phyloP scores from a whole-genome alignment of 805 yeast genomes.

The Candida yuanshanica region DNA sequence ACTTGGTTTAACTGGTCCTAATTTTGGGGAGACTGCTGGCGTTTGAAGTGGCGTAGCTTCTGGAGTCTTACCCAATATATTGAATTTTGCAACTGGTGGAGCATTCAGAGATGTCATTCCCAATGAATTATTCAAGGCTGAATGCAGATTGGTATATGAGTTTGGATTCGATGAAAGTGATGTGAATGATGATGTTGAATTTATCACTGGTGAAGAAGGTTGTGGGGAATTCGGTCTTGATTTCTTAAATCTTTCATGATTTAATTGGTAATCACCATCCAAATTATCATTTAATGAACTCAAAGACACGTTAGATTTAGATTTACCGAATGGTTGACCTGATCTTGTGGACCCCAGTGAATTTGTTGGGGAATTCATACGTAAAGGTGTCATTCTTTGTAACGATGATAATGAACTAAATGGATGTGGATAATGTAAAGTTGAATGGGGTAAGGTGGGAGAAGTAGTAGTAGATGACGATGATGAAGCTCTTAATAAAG shows the following conservation, averaged over 20 bases:
- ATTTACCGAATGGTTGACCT: constrained; percentile 17
- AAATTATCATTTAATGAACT: constrained; percentile 29
- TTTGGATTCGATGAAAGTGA: constrained; percentile 13
- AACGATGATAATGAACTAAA: constrained; percentile 41
- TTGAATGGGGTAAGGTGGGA: constrained; percentile 16
- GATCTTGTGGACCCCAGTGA: constrained; percentile 11
- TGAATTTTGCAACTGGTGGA: constrained; percentile 8
- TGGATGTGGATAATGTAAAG: constrained; percentile 23
- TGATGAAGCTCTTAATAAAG: constrained; percentile 10
- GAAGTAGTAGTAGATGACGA: constrained; percentile 16
- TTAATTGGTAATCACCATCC: constrained; percentile 35
- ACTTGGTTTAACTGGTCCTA: constrained; percentile 9
- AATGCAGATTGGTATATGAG: constrained; percentile 20
- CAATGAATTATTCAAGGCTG: constrained; percentile 17
- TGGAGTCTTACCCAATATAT: constrained; percentile 23
- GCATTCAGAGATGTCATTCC: constrained; percentile 15
- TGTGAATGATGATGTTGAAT: constrained; percentile 8
- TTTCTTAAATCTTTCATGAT: constrained; percentile 27
- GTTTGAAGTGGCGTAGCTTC: constrained; percentile 26
- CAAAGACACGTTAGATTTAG: constrained; percentile 22
- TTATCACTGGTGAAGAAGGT: constrained; percentile 17
- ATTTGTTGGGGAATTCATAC: constrained; percentile 22
- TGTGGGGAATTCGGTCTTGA: constrained; percentile 34
- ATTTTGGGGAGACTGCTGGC: constrained; percentile 22
- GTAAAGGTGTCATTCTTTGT: constrained; percentile 59